Evolutionary conservation across 2,329 filamentous ascomycete genomes (phyloP).

Genomic region (Rosellinia necatrix): DNA sequence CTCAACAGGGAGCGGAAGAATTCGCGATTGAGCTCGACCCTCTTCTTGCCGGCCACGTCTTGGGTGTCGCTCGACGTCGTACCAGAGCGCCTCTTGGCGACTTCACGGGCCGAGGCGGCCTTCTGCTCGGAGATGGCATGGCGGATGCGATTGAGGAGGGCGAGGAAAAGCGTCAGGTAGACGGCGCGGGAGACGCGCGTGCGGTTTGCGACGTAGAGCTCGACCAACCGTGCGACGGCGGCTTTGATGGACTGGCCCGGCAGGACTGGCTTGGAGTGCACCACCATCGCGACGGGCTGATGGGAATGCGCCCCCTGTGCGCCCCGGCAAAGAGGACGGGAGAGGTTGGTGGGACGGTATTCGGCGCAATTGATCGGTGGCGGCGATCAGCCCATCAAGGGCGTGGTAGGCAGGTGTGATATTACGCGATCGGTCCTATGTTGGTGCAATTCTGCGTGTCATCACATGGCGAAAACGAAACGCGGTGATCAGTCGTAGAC

Average conservation of each 20-base stretch:
- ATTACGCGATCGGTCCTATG: constrained; percentile 14
- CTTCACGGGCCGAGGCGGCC: constrained; percentile 73
- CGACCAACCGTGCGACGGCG: constrained; percentile 68
- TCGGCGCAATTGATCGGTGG: constrained; percentile 13
- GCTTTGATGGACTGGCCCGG: constrained; percentile 67
- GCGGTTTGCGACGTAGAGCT: constrained; percentile 78
- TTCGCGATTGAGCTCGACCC: constrained; percentile 90
- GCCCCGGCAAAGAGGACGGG: constrained; percentile 10
- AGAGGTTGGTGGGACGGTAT: not conserved
- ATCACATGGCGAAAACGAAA: constrained; percentile 32
- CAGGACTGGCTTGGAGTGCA: constrained; percentile 72
- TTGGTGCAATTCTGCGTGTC: constrained; percentile 14
- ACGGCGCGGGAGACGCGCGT: constrained; percentile 81
- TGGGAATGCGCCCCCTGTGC: constrained; percentile 25
- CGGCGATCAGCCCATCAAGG: constrained; percentile 28
- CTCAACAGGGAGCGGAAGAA: constrained; percentile 75
- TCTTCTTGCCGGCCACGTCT: constrained; percentile 53
- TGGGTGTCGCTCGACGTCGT: constrained; percentile 51
- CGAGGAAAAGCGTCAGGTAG: constrained; percentile 80
- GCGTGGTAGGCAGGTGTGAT: constrained; percentile 1
- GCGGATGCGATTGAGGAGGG: constrained; percentile 84
- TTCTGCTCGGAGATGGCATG: constrained; percentile 94
- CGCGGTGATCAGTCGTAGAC: constrained; percentile 3
- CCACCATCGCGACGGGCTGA: constrained; percentile 62
- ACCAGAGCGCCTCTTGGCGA: constrained; percentile 59